Evolutionary conservation across 495 filamentous ascomycete species (phyloP), one percentile per base, ranked within the genome.

Genomic region (Tuber microsphaerosporum): DNA sequence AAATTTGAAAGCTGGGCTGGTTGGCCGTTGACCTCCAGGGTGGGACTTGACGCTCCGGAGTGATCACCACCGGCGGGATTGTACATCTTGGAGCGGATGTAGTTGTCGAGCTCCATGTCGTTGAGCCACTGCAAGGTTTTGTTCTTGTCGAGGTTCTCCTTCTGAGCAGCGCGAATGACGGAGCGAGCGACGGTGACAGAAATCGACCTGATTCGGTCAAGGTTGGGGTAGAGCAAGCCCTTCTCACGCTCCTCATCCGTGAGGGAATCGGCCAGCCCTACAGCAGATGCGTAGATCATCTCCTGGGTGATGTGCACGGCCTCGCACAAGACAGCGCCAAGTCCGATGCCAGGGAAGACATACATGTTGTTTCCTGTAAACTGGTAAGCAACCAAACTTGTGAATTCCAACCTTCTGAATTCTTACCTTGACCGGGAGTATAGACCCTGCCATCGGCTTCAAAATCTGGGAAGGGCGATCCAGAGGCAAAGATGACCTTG

Each of bases 301-400:
- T 90, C 90, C 83, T 99, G 93, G 46, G 95, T 97, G 77, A 99
- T 89, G 80, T 90, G 90, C 82, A 91, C 91, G 68, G 93, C 88
- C 86, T 97, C 94, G 86, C 90, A 91, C 56, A 99, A 90, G 82
- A 99, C 97, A 76, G 94, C 93, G 75, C 94, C 95, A 45, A 98
- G 89, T 48, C 95, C 95, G 76, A 99, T 94, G 82, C 95, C 95
- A 4, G 95, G 95, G 90, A 99, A 99, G 70, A 99, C 93, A 80
- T 97, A 99, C 86, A 92, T 92, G 87, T 92, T 92, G 86, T 91
- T 92, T 70, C 88, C 84, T 85, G 48, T 65, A 65, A 34, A 34
- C 12, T 2, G 17, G 26, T 65, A 65, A 65, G 31, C 22, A 45
- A 22, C 71, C 74, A 48, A 44, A 76, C 74, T 34, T 34, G 26